A percentile compares a stretch with the other conserved stretches of the same genome.
Evolutionary conservation across 2,329 filamentous ascomycete genomes (phyloP).

Genomic region (Aspergillus uvarum): DNA sequence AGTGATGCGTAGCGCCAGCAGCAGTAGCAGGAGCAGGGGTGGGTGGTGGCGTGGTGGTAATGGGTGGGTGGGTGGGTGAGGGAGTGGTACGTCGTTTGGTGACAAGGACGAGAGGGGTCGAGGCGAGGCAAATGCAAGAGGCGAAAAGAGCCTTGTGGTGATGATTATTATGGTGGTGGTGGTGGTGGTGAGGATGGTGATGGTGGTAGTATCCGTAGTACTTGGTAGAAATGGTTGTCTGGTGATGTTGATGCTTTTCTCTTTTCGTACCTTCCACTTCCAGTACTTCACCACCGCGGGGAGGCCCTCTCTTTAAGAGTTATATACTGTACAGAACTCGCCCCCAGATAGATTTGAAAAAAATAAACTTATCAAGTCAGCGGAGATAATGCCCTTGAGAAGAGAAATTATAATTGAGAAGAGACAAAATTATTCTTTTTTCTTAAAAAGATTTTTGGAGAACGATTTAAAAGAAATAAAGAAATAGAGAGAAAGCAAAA

Average conservation of each 20-base stretch:
- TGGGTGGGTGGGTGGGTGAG: neutral
- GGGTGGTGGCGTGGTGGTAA: conserved; percentile 2
- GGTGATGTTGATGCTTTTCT: neutral
- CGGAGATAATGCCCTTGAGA: neutral
- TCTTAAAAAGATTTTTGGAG: neutral
- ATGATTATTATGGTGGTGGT: neutral
- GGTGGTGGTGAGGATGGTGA: neutral
- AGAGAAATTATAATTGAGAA: neutral
- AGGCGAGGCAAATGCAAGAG: neutral
- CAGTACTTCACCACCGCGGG: neutral
- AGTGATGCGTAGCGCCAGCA: conserved; percentile 21
- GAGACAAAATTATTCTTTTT: neutral
- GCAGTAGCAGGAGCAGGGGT: conserved; percentile 12
- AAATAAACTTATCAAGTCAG: neutral
- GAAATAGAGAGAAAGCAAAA: neutral
- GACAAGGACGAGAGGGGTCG: neutral
- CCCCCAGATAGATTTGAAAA: neutral
- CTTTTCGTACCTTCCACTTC: neutral
- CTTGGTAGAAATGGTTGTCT: neutral
- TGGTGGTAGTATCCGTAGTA: neutral
- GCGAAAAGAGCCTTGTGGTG: neutral
- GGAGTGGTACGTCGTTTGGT: neutral
- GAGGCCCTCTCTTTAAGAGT: neutral
- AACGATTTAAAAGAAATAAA: no score
- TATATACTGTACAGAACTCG: neutral